These are phyloP conservation scores for Candida glaebosa DNA, from an alignment of 805 yeast species.

Conservation along the genomic window DNA sequence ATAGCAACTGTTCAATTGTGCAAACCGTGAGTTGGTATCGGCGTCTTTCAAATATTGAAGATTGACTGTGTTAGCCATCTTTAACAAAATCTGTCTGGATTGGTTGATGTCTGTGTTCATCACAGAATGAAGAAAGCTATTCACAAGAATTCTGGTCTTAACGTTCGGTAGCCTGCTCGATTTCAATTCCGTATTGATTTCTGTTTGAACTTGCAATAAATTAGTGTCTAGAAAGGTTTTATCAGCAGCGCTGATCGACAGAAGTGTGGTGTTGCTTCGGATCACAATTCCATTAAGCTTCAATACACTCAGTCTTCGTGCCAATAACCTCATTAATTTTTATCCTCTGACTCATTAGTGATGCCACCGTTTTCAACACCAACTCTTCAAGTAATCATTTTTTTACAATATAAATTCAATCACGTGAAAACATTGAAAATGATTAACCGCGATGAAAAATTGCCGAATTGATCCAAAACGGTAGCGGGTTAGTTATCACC, in stretches of 20 bases:
- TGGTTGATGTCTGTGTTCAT: slow-evolving; percentile 12
- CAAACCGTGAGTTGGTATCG: neutral
- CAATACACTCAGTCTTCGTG: neutral
- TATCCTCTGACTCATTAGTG: too few species aligned
- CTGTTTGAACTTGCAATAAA: slow-evolving; percentile 3
- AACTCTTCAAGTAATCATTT: too few species aligned
- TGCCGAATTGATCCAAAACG: slow-evolving; percentile 2
- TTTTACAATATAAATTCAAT: too few species aligned
- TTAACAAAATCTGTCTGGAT: slow-evolving; percentile 9
- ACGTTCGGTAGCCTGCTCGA: slow-evolving; percentile 6
- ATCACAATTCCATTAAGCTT: neutral
- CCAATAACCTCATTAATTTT: neutral
- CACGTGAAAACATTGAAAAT: slow-evolving; percentile 1
- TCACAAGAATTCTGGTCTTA: slow-evolving; percentile 10
- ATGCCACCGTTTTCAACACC: too few species aligned
- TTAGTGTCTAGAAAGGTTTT: neutral
- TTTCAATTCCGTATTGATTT: neutral
- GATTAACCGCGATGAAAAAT: slow-evolving; percentile 5
- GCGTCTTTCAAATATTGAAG: slow-evolving; percentile 5
- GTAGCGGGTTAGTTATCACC: too few species aligned
- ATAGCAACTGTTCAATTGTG: slow-evolving; percentile 10
- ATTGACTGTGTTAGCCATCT: slow-evolving; percentile 4
- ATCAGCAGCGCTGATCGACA: neutral
- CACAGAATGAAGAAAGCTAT: slow-evolving; percentile 14
- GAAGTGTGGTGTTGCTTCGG: neutral